These are phyloP conservation scores for Ampelomyces quisqualis DNA, from an alignment of 2,329 filamentous ascomycete species.

Conservation along the genomic window DNA sequence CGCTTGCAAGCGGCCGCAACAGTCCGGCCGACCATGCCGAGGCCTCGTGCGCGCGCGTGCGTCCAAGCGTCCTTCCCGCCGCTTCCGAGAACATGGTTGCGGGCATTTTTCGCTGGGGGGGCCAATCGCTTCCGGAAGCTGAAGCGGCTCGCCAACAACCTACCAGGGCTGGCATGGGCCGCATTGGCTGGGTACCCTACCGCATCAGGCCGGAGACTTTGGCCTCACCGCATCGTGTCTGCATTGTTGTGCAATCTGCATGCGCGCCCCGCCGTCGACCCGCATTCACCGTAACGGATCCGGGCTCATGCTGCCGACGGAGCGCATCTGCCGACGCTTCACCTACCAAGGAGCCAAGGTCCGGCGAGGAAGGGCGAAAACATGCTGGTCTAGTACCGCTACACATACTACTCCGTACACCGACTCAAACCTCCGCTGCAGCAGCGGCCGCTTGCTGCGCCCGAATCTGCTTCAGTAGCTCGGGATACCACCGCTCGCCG, in stretches of 20 bases:
- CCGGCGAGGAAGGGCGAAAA: not conserved
- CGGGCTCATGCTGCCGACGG: not conserved
- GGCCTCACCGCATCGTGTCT: not conserved
- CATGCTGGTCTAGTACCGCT: too few species aligned
- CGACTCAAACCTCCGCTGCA: slow-evolving; percentile 3
- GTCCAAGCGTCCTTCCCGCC: slow-evolving; percentile 1
- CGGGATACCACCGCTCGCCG: slow-evolving; percentile 68
- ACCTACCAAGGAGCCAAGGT: not conserved
- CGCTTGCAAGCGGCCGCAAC: too few species aligned
- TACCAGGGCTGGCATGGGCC: too few species aligned
- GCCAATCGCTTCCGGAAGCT: slow-evolving; percentile 10
- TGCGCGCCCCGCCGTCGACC: slow-evolving; percentile 2
- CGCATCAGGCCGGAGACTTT: not conserved
- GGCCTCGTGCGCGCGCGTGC: not conserved
- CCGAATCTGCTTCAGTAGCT: slow-evolving; percentile 47
- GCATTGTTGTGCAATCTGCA: not conserved
- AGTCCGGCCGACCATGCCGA: too few species aligned
- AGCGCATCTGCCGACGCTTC: not conserved
- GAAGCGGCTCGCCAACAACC: not conserved
- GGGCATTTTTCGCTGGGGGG: slow-evolving; percentile 1
- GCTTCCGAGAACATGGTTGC: slow-evolving; percentile 7
- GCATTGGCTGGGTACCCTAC: not conserved
- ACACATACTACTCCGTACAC: too few species aligned
- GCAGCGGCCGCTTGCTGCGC: slow-evolving; percentile 41
- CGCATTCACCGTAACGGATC: too few species aligned